A percentile compares a stretch with the other conserved stretches of the same genome.
These are phyloP conservation scores for Mortierella sp. DNA, from an alignment of 371 early-diverging fungal species.

Conservation along the genomic window DNA sequence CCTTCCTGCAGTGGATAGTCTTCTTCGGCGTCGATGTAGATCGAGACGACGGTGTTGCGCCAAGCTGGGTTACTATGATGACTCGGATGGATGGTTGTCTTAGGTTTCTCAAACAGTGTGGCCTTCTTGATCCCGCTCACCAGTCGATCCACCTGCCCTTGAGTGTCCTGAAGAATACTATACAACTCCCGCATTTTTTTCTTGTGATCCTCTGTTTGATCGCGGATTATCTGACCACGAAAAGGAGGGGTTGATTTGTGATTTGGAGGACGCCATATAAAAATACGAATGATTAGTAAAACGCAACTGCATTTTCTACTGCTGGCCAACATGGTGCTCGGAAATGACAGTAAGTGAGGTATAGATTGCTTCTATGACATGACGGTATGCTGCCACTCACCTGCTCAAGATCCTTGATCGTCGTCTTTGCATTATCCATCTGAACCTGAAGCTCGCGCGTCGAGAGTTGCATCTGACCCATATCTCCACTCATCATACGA, in stretches of 20 bases:
- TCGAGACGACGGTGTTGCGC: constrained; percentile 46
- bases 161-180: constrained; percentile 40
- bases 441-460: constrained; percentile 42
- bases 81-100: constrained; percentile 20
- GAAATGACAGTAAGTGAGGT: background rate
- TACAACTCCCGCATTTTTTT: constrained; percentile 49
- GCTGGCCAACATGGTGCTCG: background rate
- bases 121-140: constrained; percentile 40
- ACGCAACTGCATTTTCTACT: background rate
- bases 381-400: background rate
- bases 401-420: constrained; percentile 56
- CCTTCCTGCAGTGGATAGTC: constrained; percentile 25
- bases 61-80: constrained; percentile 23
- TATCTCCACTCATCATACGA: constrained; percentile 44
- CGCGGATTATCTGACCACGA: constrained; percentile 40
- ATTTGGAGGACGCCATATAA: background rate
- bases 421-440: constrained; percentile 56
- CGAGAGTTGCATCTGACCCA: constrained; percentile 41
- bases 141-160: constrained; percentile 39
- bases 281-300: background rate
- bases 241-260: background rate
- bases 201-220: constrained; percentile 45
- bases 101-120: constrained; percentile 30
- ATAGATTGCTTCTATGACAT: background rate
- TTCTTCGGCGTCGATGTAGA: constrained; percentile 52